These are phyloP conservation scores for Coprinellus aureogranulatus DNA, from an alignment of 768 basidiomycete genomes.

Conservation along the genomic window DNA sequence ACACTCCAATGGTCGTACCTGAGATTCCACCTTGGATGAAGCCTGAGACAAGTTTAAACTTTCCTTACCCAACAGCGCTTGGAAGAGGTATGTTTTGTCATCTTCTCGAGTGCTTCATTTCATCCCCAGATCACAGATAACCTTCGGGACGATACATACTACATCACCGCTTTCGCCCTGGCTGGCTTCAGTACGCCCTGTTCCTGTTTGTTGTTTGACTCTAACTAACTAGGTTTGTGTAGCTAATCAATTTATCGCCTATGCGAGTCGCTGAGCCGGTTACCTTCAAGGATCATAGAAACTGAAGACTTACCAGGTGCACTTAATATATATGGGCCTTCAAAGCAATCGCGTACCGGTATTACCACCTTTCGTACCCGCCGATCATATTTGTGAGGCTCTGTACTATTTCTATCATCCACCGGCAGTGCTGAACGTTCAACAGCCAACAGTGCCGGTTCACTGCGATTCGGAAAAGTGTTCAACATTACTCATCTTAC, in stretches of 20 bases:
- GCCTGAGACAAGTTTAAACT: background rate
- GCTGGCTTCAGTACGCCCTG: background rate
- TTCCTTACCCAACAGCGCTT: background rate
- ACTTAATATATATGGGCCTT: background rate
- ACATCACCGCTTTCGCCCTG: background rate
- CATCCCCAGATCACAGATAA: background rate
- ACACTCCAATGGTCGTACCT: too few species aligned
- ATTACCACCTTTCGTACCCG: constrained; percentile 1
- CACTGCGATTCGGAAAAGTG: background rate
- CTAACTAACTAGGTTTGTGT: background rate
- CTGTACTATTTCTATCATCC: too few species aligned
- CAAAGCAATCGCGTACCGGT: constrained; percentile 6
- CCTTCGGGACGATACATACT: background rate
- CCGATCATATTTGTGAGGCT: too few species aligned
- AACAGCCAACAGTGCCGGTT: background rate
- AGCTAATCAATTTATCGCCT: constrained; percentile 3
- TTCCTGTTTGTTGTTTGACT: background rate
- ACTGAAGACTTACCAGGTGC: background rate
- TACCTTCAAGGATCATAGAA: background rate
- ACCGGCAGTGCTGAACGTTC: background rate
- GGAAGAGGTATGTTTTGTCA: background rate
- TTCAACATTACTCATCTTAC: constrained; percentile 3
- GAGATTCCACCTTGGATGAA: background rate
- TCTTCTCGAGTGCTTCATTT: background rate
- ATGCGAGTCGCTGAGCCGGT: background rate